Evolutionary conservation across 2,329 filamentous ascomycete species (phyloP), one percentile per base, ranked within the genome.

Genomic region (Ascochyta clinopodiicola): DNA sequence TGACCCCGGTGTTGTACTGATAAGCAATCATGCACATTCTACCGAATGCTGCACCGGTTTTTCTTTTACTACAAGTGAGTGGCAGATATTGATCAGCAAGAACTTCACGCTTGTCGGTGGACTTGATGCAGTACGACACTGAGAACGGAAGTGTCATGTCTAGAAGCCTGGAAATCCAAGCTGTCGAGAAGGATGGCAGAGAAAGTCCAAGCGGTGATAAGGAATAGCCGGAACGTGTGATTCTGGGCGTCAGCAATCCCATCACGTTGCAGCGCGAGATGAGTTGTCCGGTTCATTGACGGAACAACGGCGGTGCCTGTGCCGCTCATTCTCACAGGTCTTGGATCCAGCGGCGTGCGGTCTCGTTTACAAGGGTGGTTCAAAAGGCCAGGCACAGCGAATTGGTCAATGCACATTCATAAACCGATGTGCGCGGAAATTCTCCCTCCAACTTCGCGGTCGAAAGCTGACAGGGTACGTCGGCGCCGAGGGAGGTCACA

Each of bases 11-110:
- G 59, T 65, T 54, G 62, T 57, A 44, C 64, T 66, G 71, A 74
- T 75, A 75, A 75, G 71, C 54, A 67, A 58, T 59, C 64, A 53
- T 66, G 64, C 55, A 46, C 42, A 31, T 50, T 43, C 50, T 58
- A 60, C 60, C 49, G 58, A 53, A 45, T 51, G 50, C 52, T 57
- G 60, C 13, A 4, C 38, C 4, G 1, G 1, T 25, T 17, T 57
- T 56, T 52, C 44, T 64, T 51, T 60, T 59, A 53, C 52, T 56
- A 46, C 54, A 67, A 67, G 63, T 65, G 62, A 68, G 57, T 44
- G 58, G 55, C 48, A 48, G 50, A 44, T 49, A 59, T 45, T 56
- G 56, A 64, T 65, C 67, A 62, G 67, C 66, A 61, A 39, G 56
- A 50, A 52, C 57, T 62, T 59, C 40, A 53, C 51, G 56, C 50